Base-by-base conservation (phyloP, 2,329 filamentous ascomycete species). In the Botrytis pseudocinerea region DNA sequence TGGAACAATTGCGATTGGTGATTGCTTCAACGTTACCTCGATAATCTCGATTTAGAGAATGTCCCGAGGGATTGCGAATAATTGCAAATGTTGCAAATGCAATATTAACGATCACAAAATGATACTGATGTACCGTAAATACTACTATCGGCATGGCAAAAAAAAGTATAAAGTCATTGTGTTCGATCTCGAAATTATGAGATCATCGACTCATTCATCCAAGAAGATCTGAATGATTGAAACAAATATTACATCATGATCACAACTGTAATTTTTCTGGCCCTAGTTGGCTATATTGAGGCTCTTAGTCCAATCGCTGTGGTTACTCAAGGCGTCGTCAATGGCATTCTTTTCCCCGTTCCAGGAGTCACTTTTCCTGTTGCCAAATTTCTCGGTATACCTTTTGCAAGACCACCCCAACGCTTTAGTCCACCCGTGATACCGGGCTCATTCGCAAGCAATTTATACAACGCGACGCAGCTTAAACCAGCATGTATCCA, bases 371-470 rank as follows among this genome's bases (percentile, higher is more conserved):
- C 54, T 22, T 42, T 35, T 10, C 54, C 63, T 72, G 63, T 72
- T 20, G 38, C 32, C 73, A 88, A 85, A 42, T 94, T 93, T 83
- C 76, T 76, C 59, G 92, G 90, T 35, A 93, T 96, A 72, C 93
- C 92, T 3, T 96, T 90, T 78, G 92, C 92, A 4, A 84, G 92
- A 74, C 86, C 92, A 1, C 93, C 93, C 0, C 85, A 87, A 0
- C 89, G 93, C 20, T 86, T 96, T 54, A 90, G 87, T 79, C 90
- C 91, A 10, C 93, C 93, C 0, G 40, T 59, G 8, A 18, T 7
- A 25, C 16, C 63, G 14, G 40, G 20, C 32, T 32, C 20, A 6
- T 72, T 72, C 35, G 28, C 20, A 8, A 40, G 32, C 25, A 72
- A 60, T 32, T 42, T 63, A 3, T 72, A 72, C n/a, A 57, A 72